Base-by-base conservation (phyloP, 73 alveolate species). In the Breviolum minutum region DNA sequence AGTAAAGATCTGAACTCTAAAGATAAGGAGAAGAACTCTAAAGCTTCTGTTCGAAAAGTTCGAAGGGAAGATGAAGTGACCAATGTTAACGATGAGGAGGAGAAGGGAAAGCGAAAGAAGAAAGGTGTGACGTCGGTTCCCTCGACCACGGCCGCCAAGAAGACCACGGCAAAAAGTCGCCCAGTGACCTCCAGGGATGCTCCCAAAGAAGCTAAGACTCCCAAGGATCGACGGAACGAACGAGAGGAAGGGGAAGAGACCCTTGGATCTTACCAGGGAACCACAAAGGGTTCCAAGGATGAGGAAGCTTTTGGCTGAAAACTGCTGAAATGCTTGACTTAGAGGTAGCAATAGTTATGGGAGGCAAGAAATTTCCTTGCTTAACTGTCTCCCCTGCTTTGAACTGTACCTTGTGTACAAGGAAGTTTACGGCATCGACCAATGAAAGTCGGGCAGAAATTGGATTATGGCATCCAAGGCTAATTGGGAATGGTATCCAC, bases 161-260 rank as follows among this genome's bases (percentile, higher is more conserved):
- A 54, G 77, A 27, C 68, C 7, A 71, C 87, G 11, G 97, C 97
- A 27, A 73, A 74, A 26, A 92, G 97, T 62, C 88, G 97, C n/a
- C 76, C 97, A 9, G 81, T 90, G 97, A 70, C 97, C 26, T 74
- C 97, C 62, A 29, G 97, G 90, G 97, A 73, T 26, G 27, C 13
- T 24, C 68, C 30, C 89, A 12, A 80, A 68, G 95, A 83, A 54
- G 93, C 73, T 22, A 90, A 92, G 69, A 71, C 96, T 26, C 96
- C 96, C 76, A 90, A 69, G 69, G 87, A 66, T 14, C 77, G 86
- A 16, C 24, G 95, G 24, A 68, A 14, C 24, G 40, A 82, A 27
- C 70, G 19, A 68, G 87, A 29, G 24, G 96, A 26, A 10, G 71
- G 27, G 5, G 83, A 87, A 17, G 32, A 17, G 8, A 63, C 62